Evolutionary conservation across 2,329 filamentous ascomycete species (phyloP), one percentile per base, ranked within the genome.

Genomic region (Macroventuria anomochaeta): DNA sequence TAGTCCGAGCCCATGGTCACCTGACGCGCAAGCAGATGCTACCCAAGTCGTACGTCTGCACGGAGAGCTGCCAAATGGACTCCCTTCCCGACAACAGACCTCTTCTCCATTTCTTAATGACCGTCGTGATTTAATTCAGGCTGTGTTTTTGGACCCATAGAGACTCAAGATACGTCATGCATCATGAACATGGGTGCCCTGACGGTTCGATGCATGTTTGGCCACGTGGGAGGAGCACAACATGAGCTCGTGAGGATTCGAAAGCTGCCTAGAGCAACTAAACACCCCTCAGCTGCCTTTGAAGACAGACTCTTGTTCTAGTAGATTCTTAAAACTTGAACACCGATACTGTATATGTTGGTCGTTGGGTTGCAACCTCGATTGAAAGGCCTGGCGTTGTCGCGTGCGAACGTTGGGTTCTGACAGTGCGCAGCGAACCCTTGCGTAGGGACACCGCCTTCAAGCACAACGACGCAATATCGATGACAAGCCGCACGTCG

Each of bases 381-480:
- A 18, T 7, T 7, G 23, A 7, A 25, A 21, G 33, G 13, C 11
- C 38, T 29, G 39, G 33, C 25, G 53, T 51, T 57, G 57, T 61
- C 51, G 53, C 47, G 59, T 59, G 53, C 43, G 42, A 25, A 31
- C 4, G 33, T 34, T 55, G 37, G 53, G 43, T 36, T n/a, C 25
- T 29, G 53, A 37, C 25, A 12, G 13, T 15, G 31, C 5, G 18
- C 33, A 52, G 39, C 42, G 26, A 32, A 36, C 25, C 38, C 43
- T 43, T 43, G 44, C 38, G 8, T 11, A 17, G 15, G 18, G 38
- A 39, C 13, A 29, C n/a, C n/a, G 18, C 20, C 3, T 12, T 13
- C 12, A 12, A 34, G 32, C 20, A 13, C 31, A 17, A 23, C 5
- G 28, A 25, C 7, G 23, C n/a, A 15, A 18, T n/a, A 17, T 33